Base-by-base conservation (phyloP, 2,329 filamentous ascomycete genomes). In the Cadophora sp. region DNA sequence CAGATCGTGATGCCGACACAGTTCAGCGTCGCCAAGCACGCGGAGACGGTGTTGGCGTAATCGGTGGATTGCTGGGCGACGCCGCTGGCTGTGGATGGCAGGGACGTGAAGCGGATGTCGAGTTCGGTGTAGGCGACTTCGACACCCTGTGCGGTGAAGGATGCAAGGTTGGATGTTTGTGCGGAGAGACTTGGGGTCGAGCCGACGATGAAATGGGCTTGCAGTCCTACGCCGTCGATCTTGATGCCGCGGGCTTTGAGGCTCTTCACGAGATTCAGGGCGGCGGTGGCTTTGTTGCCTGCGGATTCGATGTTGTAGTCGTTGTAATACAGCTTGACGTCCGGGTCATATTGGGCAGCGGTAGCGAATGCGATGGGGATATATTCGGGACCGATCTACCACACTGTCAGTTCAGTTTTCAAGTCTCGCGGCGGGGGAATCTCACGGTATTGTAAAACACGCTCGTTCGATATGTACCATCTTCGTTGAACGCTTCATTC, bases 101-200 rank as follows among this genome's bases (percentile, higher is more conserved):
- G 76, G 5, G 74, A 76, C 2, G 65, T 62, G 65, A 84, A 83
- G 34, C 87, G 81, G 69, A 90, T 85, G 73, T 90, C 88, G 19
- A 90, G 80, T 79, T 91, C 88, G 1, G 88, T 90, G 77, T 87
- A 84, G 8, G 87, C 86, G 11, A 89, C 85, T 71, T 90, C 87
- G 5, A 88, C 79, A 4, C 83, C 82, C 1, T 85, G 81, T 0
- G 81, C 79, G 0, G 83, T 83, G 79, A 87, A 90, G 51, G 82
- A 79, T 59, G 80, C 74, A 64, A 89, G 83, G 16, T 83, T 81
- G 0, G 80, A 79, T 37, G 79, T 78, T 55, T 86, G 80, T 8
- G 79, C 78, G 34, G 79, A 76, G 71, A 83, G 82, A 62, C 76
- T 77, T 0, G 87, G 84, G 1, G 84, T 82, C n/a, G 76, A 73